Percentiles rank a stretch among this genome's conserved stretches.
Conservation (phyloP, 345 rosid genomes). For the Psidium guajava region DNA sequence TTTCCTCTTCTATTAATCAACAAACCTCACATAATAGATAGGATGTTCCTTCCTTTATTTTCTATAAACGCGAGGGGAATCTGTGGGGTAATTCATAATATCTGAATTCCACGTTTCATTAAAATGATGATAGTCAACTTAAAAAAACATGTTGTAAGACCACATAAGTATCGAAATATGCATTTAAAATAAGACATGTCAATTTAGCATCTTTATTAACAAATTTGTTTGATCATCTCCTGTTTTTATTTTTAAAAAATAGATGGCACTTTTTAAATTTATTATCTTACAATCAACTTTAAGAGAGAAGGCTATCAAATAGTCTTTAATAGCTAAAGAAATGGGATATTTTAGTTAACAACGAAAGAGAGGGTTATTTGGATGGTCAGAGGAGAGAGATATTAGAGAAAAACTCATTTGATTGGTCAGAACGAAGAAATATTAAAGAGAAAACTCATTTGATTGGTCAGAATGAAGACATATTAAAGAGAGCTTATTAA, state of each 20-base stretch:
- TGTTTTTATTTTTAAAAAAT: background rate
- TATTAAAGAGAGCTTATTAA: background rate
- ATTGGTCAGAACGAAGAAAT: background rate
- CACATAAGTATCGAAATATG: background rate
- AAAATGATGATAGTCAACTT: background rate
- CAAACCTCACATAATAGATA: no score
- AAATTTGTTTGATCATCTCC: background rate
- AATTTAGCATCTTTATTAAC: background rate
- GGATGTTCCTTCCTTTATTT: no score
- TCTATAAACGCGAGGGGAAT: background rate
- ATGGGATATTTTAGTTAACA: background rate
- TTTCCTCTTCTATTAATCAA: no score
- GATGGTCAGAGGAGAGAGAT: background rate
- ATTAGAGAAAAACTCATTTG: background rate
- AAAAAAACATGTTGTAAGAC: background rate
- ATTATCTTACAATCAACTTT: background rate
- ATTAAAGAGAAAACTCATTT: background rate
- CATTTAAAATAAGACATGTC: background rate
- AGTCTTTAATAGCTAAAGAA: background rate
- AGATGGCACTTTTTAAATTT: background rate
- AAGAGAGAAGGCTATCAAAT: background rate
- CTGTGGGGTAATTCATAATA: background rate
- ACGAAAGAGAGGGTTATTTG: background rate
- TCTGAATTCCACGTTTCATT: background rate
- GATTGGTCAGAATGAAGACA: background rate